phyloP scores from a whole-genome alignment of 371 early-diverging fungal genomes.

The Mortierella polycephala region DNA sequence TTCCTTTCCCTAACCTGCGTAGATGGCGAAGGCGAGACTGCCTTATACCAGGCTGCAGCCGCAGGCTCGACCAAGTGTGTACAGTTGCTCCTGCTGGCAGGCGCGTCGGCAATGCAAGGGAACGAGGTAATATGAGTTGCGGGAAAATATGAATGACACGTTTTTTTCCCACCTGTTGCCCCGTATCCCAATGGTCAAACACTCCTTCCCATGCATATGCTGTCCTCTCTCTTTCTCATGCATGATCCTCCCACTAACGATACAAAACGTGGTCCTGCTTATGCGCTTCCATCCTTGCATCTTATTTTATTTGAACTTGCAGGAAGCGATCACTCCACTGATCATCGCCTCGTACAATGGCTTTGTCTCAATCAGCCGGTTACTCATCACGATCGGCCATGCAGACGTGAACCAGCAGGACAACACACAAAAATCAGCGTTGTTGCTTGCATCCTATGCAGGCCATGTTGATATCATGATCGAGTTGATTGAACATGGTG shows the following conservation, averaged over 20 bases:
- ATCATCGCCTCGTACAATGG: conserved; percentile 60
- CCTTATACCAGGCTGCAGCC: conserved; percentile 57
- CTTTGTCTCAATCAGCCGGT: conserved; percentile 48
- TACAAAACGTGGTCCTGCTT: neutral
- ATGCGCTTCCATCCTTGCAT: neutral
- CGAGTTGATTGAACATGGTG: conserved; percentile 48
- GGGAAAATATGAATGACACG: conserved; percentile 16
- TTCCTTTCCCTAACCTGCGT: conserved; percentile 1
- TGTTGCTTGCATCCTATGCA: conserved; percentile 52
- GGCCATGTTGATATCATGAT: conserved; percentile 52
- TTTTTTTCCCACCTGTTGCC: neutral
- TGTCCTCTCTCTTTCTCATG: neutral
- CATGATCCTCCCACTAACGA: conserved; percentile 12
- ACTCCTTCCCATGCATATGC: neutral
- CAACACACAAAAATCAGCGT: conserved; percentile 55
- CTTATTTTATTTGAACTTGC: neutral
- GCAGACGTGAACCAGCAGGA: conserved; percentile 56
- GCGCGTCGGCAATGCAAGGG: conserved; percentile 47
- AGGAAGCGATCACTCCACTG: conserved; percentile 56
- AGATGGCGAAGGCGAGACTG: conserved; percentile 59
- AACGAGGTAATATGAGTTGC: conserved; percentile 50
- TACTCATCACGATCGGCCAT: conserved; percentile 44
- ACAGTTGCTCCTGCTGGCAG: conserved; percentile 49
- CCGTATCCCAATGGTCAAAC: neutral
- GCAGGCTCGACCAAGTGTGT: conserved; percentile 51